These are phyloP conservation scores for Thielaviopsis cerberus DNA, from an alignment of 2,329 filamentous ascomycete species.

Conservation along the genomic window DNA sequence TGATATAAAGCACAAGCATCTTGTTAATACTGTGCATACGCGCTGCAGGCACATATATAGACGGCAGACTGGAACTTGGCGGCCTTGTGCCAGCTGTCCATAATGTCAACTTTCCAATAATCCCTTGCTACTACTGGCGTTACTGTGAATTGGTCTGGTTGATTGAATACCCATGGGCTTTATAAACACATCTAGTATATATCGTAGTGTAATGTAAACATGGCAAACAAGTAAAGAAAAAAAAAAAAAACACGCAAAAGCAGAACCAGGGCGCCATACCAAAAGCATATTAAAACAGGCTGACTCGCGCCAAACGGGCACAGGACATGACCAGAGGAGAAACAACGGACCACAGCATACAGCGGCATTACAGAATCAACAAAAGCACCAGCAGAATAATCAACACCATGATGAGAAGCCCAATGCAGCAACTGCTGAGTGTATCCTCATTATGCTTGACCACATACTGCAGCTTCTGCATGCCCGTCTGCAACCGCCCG, in stretches of 20 bases:
- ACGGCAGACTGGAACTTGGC: neutral
- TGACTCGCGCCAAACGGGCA: neutral
- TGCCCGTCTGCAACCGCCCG: slow-evolving; percentile 64
- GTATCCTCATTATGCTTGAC: slow-evolving; percentile 80
- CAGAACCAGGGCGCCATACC: neutral
- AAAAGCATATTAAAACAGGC: neutral
- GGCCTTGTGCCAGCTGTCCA: neutral
- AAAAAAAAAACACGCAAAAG: neutral
- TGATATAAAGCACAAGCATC: neutral
- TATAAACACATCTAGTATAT: slow-evolving; percentile 1
- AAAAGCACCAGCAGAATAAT: slow-evolving; percentile 73
- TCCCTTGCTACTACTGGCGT: neutral
- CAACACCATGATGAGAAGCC: slow-evolving; percentile 67
- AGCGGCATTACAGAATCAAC: slow-evolving; percentile 34
- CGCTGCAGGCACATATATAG: neutral
- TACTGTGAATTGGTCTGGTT: neutral
- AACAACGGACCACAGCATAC: neutral
- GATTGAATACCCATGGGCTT: neutral
- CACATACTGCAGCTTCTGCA: slow-evolving; percentile 71
- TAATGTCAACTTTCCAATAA: neutral
- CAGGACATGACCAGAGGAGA: slow-evolving; percentile 2
- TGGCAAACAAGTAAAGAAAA: neutral
- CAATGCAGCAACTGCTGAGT: slow-evolving; percentile 79
- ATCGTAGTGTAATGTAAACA: neutral
- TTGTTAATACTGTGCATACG: neutral